Evolutionary conservation across 768 basidiomycete genomes (phyloP).

Genomic region (Calocybe gangraenosa): DNA sequence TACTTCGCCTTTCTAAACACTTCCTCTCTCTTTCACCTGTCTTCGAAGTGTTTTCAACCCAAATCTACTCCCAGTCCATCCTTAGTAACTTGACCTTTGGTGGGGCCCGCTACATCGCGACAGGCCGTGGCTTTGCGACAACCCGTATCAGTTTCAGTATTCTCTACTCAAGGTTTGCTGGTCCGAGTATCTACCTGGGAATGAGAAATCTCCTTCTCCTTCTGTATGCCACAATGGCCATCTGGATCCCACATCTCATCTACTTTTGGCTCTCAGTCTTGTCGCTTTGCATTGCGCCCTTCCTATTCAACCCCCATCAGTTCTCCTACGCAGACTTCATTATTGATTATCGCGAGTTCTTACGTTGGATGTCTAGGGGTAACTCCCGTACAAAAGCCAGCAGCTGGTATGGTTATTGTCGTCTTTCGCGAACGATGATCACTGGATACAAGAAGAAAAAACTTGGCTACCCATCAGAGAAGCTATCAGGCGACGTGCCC

Average conservation of each 20-base stretch:
- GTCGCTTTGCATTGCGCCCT: constrained; percentile 93
- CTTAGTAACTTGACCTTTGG: constrained; percentile 96
- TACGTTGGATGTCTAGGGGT: constrained; percentile 99
- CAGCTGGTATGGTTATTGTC: constrained; percentile 99
- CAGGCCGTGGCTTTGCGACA: constrained; percentile 98
- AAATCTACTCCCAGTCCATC: constrained; percentile 97
- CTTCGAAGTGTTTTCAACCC: constrained; percentile 98
- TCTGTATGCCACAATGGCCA: constrained; percentile 84
- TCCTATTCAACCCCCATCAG: constrained; percentile 99
- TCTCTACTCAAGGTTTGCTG: constrained; percentile 97
- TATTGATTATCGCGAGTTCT: constrained; percentile 97
- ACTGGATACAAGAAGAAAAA: constrained; percentile 99
- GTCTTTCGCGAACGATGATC: constrained; percentile 93
- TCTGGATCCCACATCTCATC: constrained; percentile 93
- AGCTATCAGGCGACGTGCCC: constrained; percentile 90
- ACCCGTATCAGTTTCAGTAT: constrained; percentile 95
- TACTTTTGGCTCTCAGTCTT: constrained; percentile 99
- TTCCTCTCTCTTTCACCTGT: constrained; percentile 96
- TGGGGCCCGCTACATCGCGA: constrained; percentile 98
- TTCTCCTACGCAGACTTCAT: constrained; percentile 97
- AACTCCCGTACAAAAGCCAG: constrained; percentile 96
- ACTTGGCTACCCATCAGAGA: constrained; percentile 96
- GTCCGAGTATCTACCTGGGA: constrained; percentile 99
- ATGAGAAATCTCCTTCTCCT: constrained; percentile 90
- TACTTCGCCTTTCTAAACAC: constrained; percentile 93